Evolutionary conservation across 1,139 yeast species (phyloP), one percentile per base, ranked within the genome.

Genomic region (Nematodospora anomalae): DNA sequence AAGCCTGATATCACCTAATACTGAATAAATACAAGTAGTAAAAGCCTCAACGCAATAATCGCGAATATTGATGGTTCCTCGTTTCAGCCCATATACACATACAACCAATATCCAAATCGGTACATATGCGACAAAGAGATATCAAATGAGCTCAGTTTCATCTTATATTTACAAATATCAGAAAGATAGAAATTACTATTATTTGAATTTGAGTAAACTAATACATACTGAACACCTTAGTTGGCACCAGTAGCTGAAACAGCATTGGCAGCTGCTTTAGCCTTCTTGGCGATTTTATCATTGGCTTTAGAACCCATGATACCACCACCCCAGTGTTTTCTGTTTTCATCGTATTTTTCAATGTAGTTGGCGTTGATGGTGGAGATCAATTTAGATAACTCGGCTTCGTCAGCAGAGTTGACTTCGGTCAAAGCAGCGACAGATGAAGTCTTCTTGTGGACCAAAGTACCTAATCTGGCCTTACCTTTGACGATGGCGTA

Each of bases 281-380:
- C 71, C 51, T 55, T 70, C 65, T 71, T 69, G 40, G 67, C 71
- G 36, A 54, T 67, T 76, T 83, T 85, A 58, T 80, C 92, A 60
- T 76, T 78, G 59, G 97, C 87, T 80, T 90, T 90, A 58, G 86
- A 76, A 69, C 97, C 97, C 79, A 92, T 77, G 71, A 86, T 65
- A 80, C 97, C 97, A 79, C 98, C 97, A 81, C 97, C 97, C 97
- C 97, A 90, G 83, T 88, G 95, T 77, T 87, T 88, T 80, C 95
- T 90, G 68, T 78, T 66, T 57, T 90, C 97, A 62, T 90, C 97
- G 83, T 83, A 87, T 75, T 88, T 87, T 64, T 86, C 95, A 58
- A 74, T 68, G 74, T 82, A 90, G 92, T 88, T 89, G 54, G 95
- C 83, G 73, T 87, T 82, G 69, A 92, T 80, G 64, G 97, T 84